Base-by-base conservation (phyloP, 352 stramenopile species). In the Phytophthora macrochlamydospora region DNA sequence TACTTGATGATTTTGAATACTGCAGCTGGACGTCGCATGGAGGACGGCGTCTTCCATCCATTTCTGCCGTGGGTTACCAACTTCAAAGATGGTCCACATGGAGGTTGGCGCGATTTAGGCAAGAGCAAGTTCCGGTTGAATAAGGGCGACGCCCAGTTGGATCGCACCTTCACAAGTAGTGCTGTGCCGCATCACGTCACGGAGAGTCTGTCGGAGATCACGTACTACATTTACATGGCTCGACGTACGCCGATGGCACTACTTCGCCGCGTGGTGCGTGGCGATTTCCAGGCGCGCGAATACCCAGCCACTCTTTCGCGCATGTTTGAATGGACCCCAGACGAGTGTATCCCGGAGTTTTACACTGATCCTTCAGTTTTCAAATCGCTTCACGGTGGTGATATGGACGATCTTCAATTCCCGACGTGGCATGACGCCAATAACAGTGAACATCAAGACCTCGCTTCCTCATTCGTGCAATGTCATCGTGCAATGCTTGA, bases 61-160 rank as follows among this genome's bases (percentile, higher is more conserved):
- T 91, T 99, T 32, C 55, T 99, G n/a, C 97, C 97, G 1, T 99
- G 97, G 97, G 94, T 99, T 8, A 97, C 91, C 9, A 92, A 98
- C 69, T 98, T 99, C 59, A 85, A 67, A 3, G 57, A 45, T 31
- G 62, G 59, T 2, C 69, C 59, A 3, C 60, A 67, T 37, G 73
- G 71, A 33, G 85, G 90, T 24, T 97, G 92, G 87, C 81, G 95
- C 24, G 93, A 98, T 58, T 67, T 99, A 12, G 80, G 68, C 13
- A 97, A 93, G 66, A 97, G 84, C 56, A 99, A 99, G 59, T 99
- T 98, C 63, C 79, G 96, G 0, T 71, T 99, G 0, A 97, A 90
- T 56, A 99, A 99, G 69, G 94, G 94, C n/a, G 93, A 98, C 62
- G 77, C 84, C 2, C 92, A 98, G 52, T 76, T 98, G 0, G 92